Conservation (phyloP, 2,329 filamentous ascomycete species). For the Aspergillus melleus region DNA sequence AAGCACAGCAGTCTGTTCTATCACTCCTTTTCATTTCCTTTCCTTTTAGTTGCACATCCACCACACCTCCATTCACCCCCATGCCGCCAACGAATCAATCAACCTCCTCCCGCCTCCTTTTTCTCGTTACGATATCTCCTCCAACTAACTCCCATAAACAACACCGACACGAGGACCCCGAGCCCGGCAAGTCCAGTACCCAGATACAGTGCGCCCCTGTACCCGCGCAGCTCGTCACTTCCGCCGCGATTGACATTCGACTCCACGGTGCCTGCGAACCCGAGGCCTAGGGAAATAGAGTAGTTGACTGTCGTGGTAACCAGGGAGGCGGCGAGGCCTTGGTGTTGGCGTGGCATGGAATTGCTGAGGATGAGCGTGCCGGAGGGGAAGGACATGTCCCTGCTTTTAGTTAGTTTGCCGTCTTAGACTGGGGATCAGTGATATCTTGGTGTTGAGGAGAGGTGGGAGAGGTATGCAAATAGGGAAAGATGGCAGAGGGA, state of each 20-base stretch:
- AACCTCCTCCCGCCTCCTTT: background rate
- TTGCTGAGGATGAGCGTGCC: slow-evolving; percentile 63
- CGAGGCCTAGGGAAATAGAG: slow-evolving; percentile 65
- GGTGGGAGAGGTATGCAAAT: background rate
- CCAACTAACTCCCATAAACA: slow-evolving; percentile 20
- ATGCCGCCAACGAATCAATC: background rate
- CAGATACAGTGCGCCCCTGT: slow-evolving; percentile 42
- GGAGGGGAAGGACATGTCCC: slow-evolving; percentile 67
- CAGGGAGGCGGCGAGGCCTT: slow-evolving; percentile 57
- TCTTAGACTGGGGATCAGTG: background rate
- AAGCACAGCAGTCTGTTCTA: too few species aligned
- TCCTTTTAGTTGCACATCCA: too few species aligned
- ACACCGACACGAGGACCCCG: slow-evolving; percentile 21
- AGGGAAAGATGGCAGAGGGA: too few species aligned
- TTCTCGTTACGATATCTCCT: background rate
- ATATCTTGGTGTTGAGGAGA: too few species aligned
- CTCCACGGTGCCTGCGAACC: slow-evolving; percentile 67
- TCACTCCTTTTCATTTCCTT: too few species aligned
- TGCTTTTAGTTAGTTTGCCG: slow-evolving; percentile 35
- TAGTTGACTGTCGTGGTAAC: slow-evolving; percentile 69
- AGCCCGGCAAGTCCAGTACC: slow-evolving; percentile 35
- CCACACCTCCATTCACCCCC: background rate
- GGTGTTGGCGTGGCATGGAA: slow-evolving; percentile 46
- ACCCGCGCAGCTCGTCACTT: slow-evolving; percentile 35
- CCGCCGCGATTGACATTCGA: slow-evolving; percentile 44